Conservation (phyloP, 2,329 filamentous ascomycete species). For the Xylogone sp. region DNA sequence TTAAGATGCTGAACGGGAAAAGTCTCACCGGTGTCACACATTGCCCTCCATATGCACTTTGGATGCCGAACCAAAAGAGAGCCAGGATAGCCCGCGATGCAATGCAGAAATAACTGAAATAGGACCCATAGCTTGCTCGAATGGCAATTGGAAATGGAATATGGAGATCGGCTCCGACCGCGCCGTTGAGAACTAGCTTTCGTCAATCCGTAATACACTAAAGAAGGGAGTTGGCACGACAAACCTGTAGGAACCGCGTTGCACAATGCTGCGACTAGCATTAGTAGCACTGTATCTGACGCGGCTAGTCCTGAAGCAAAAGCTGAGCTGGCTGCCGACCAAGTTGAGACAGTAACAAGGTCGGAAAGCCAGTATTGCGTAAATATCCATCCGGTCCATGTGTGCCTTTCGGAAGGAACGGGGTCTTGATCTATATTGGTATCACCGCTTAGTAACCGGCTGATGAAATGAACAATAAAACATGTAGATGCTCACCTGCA, state of each 20-base stretch:
- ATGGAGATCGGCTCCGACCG: constrained; percentile 30
- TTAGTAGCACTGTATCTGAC: constrained; percentile 16
- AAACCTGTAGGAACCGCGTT: constrained; percentile 46
- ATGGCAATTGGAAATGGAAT: constrained; percentile 11
- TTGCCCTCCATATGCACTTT: constrained; percentile 6
- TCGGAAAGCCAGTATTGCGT: constrained; percentile 17
- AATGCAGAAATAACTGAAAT: constrained; percentile 9
- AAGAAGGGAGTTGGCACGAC: no score
- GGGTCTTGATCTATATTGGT: constrained; percentile 7
- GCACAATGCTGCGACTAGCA: constrained; percentile 40
- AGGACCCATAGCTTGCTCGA: constrained; percentile 10
- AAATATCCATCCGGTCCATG: constrained; percentile 15
- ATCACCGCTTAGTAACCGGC: no score
- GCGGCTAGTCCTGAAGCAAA: no score
- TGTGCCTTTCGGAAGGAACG: constrained; percentile 9
- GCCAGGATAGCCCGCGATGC: constrained; percentile 38
- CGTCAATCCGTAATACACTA: no score
- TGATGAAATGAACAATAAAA: no score
- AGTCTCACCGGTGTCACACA: constrained; percentile 14
- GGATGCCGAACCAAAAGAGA: constrained; percentile 52
- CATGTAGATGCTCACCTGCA: constrained; percentile 5
- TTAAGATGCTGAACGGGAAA: no score
- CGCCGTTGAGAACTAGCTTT: no score
- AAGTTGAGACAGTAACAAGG: constrained; percentile 13
- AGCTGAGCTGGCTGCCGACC: constrained; percentile 13